phyloP scores from a whole-genome alignment of 768 basidiomycete species.

The Hericium coralloides region DNA sequence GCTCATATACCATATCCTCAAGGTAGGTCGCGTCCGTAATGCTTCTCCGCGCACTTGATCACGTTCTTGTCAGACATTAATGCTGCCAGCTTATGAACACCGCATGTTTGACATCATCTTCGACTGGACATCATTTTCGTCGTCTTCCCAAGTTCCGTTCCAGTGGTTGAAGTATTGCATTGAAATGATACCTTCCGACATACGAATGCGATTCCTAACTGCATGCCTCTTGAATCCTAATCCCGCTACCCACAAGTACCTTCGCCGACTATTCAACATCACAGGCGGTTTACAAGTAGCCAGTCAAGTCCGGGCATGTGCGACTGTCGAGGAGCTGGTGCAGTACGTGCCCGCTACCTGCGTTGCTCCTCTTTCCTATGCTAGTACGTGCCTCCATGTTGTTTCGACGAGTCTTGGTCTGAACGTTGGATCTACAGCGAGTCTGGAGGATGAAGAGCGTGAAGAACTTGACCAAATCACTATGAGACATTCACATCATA shows the following conservation, averaged over 20 bases:
- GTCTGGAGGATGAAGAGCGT: constrained; percentile 50
- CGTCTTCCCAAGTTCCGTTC: constrained; percentile 68
- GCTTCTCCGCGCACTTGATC: neutral
- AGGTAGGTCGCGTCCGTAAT: constrained; percentile 31
- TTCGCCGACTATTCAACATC: constrained; percentile 70
- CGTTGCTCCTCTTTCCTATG: constrained; percentile 39
- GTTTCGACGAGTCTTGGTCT: constrained; percentile 3
- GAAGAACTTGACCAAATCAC: constrained; percentile 52
- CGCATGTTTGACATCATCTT: constrained; percentile 63
- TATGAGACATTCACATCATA: constrained; percentile 55
- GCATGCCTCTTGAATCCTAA: constrained; percentile 73
- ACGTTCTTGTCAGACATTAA: constrained; percentile 35
- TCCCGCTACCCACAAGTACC: constrained; percentile 56
- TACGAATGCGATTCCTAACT: constrained; percentile 49
- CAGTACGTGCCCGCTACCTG: constrained; percentile 43
- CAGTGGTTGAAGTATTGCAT: constrained; percentile 76
- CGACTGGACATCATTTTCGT: constrained; percentile 73
- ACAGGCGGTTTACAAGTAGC: constrained; percentile 33
- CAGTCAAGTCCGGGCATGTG: constrained; percentile 42
- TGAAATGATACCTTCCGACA: constrained; percentile 64
- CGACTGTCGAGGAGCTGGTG: constrained; percentile 52
- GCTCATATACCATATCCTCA: constrained; percentile 70
- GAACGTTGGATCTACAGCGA: constrained; percentile 28
- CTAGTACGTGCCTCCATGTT: constrained; percentile 36
- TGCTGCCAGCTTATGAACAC: constrained; percentile 35